Percentiles rank a stretch among this genome's conserved stretches.
phyloP scores from a whole-genome alignment of 2,329 filamentous ascomycete species.

The Lachnellula subtilissima region DNA sequence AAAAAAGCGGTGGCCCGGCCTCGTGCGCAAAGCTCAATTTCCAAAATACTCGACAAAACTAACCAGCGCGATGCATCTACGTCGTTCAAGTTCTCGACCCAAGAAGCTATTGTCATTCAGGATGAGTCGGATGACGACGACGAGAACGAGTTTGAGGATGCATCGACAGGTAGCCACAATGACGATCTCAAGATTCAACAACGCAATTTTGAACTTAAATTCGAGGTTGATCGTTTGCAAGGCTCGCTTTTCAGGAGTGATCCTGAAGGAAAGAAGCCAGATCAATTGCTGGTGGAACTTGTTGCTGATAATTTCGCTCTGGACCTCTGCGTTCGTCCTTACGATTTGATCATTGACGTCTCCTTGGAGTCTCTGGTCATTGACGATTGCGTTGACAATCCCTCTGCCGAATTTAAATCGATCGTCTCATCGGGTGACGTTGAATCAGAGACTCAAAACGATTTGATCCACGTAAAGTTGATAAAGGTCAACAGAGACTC shows the following conservation, averaged over 20 bases:
- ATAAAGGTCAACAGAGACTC: constrained; percentile 84
- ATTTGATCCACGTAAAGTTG: constrained; percentile 85
- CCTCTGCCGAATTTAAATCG: constrained; percentile 88
- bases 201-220: constrained; percentile 92
- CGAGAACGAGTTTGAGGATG: constrained; percentile 55
- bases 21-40: constrained; percentile 24
- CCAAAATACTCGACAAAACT: constrained; percentile 38
- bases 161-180: constrained; percentile 50
- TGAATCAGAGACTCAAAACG: constrained; percentile 70
- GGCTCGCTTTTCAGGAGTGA: constrained; percentile 89
- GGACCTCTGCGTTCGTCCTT: constrained; percentile 81
- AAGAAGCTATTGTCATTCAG: constrained; percentile 74
- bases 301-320: constrained; percentile 86
- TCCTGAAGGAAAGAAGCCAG: constrained; percentile 67
- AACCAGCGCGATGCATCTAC: constrained; percentile 58
- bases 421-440: constrained; percentile 81
- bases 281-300: constrained; percentile 82
- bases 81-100: constrained; percentile 68
- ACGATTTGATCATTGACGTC: constrained; percentile 90
- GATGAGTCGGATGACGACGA: constrained; percentile 52
- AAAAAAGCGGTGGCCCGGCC: constrained; percentile 13
- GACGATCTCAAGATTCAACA: constrained; percentile 72
- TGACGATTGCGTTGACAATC: constrained; percentile 89
- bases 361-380: constrained; percentile 80
- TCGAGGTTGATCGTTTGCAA: constrained; percentile 89